Conservation (phyloP, 768 basidiomycete species). For the Coprinellus aureogranulatus region DNA sequence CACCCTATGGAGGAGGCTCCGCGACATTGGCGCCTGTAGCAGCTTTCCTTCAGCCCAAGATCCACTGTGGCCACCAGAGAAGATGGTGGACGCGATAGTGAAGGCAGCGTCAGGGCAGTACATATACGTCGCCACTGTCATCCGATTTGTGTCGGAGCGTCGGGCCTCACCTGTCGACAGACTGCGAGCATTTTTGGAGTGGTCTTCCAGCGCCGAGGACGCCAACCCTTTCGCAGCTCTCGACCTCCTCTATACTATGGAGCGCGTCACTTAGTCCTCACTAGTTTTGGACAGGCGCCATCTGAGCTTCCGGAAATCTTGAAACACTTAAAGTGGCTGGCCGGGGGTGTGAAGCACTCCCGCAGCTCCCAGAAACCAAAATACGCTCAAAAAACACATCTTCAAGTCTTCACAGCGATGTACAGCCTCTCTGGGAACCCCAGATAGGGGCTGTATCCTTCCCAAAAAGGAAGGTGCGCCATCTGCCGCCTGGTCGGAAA, state of each 20-base stretch:
- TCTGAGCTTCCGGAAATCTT: too few species aligned
- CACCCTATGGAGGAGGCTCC: not conserved
- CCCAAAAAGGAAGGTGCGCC: too few species aligned
- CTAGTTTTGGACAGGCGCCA: too few species aligned
- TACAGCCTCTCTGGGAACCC: too few species aligned
- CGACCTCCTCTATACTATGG: slow-evolving; percentile 8
- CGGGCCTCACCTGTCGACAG: not conserved
- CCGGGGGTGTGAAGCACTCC: too few species aligned
- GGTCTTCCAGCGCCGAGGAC: not conserved
- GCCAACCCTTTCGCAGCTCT: slow-evolving; percentile 7
- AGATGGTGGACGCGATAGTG: slow-evolving; percentile 7
- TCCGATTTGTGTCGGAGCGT: slow-evolving; percentile 15
- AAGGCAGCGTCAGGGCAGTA: slow-evolving; percentile 12
- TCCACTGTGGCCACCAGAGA: slow-evolving; percentile 11
- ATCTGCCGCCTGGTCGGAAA: too few species aligned
- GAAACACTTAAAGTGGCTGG: too few species aligned
- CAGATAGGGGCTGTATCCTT: too few species aligned
- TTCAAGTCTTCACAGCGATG: too few species aligned
- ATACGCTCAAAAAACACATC: too few species aligned
- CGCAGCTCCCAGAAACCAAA: too few species aligned
- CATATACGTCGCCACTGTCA: slow-evolving; percentile 12
- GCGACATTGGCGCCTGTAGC: not conserved
- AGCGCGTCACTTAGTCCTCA: too few species aligned
- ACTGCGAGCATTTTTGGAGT: not conserved
- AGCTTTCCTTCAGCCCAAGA: not conserved